Evolutionary conservation across 2,329 filamentous ascomycete species (phyloP), one percentile per base, ranked within the genome.

Genomic region (Catunica adiposa): DNA sequence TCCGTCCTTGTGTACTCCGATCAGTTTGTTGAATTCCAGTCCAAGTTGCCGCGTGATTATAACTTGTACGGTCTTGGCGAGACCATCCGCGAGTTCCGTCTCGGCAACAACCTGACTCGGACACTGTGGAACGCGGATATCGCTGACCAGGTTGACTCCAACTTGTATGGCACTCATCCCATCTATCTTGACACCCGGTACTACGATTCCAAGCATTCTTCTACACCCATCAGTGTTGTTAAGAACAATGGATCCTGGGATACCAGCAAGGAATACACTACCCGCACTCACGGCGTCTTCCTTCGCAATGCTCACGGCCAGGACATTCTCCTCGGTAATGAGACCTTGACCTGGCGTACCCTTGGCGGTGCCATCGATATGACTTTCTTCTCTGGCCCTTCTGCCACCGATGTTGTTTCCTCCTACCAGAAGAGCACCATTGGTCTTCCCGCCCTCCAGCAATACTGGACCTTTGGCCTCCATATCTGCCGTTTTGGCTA

Each of bases 121-220:
- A 72, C 71, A 0, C 61, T 73, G 54, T 87, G 78, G 60, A 78
- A 80, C 29, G 81, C 82, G 15, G 84, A 89, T 66, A 74, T 75
- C 29, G 83, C 77, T 6, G 82, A 84, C 62, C 74, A 76, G 4
- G 76, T 81, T 40, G 80, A 80, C 42, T 66, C 71, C 11, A 89
- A 89, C 62, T 71, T 89, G 4, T 92, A 92, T 62, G 85, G 86
- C 5, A 76, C 73, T 42, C 86, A 92, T 61, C 83, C 86, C 0
- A 80, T 89, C 63, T 92, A 90, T 64, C 70, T 89, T 3, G 86
- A 90, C 60, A 89, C 84, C 1, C 75, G 84, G 57, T 90, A 89
- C 67, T 87, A 81, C 62, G 73, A 82, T 60, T 69, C 75, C 9
- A 17, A 37, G 9, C 70, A 76, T 51, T 58, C 66, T 1, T 64